These are phyloP conservation scores for Curvularia sp. DNA, from an alignment of 2,329 filamentous ascomycete genomes.

Conservation along the genomic window DNA sequence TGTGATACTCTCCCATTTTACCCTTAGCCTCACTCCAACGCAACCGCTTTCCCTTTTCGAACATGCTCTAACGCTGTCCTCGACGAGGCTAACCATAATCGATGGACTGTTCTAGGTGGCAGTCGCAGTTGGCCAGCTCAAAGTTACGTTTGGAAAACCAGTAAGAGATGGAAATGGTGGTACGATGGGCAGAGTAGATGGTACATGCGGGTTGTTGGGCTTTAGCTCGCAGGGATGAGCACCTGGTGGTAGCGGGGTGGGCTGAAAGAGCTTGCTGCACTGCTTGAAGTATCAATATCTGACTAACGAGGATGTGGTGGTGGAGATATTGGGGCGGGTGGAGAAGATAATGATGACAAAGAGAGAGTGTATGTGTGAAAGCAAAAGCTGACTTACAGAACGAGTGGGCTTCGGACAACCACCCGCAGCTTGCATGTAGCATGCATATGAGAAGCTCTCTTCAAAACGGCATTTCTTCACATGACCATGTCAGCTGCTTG, in stretches of 20 bases:
- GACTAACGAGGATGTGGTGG: background rate
- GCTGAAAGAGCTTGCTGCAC: constrained; percentile 34
- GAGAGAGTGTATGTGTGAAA: background rate
- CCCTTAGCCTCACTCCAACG: background rate
- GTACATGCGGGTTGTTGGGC: constrained; percentile 14
- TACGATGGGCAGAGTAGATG: constrained; percentile 1
- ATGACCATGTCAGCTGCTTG: constrained; percentile 11
- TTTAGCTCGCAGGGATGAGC: constrained; percentile 39
- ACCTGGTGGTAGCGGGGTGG: constrained; percentile 35
- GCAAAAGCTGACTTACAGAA: constrained; percentile 23
- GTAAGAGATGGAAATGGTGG: constrained; percentile 10
- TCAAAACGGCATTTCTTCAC: constrained; percentile 40
- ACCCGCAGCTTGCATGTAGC: constrained; percentile 37
- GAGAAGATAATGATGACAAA: background rate
- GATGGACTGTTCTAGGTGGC: constrained; percentile 12
- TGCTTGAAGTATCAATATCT: constrained; percentile 13
- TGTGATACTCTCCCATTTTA: background rate
- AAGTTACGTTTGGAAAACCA: constrained; percentile 7
- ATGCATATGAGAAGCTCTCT: constrained; percentile 39
- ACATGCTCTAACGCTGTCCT: background rate
- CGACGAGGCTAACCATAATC: background rate
- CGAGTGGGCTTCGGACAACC: constrained; percentile 41
- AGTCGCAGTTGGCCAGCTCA: constrained; percentile 11
- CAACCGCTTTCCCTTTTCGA: background rate
- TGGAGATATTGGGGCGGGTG: no score